Conservation (phyloP, 2,329 filamentous ascomycete species). For the Alternaria gaisen region DNA sequence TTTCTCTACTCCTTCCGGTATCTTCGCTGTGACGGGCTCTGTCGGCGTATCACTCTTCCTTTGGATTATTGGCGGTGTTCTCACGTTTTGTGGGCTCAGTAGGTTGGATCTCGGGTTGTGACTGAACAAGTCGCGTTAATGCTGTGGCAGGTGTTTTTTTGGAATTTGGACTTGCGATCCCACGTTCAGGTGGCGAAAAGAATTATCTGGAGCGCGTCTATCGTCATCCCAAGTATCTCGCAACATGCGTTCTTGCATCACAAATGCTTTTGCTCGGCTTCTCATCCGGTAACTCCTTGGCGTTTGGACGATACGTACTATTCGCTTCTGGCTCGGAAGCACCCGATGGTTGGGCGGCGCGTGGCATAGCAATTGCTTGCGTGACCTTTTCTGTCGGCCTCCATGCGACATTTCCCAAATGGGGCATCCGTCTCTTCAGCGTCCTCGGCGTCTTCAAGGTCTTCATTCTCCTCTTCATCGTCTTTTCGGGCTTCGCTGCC, state of each 20-base stretch:
- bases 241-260: constrained; percentile 67
- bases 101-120: too few species aligned
- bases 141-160: constrained; percentile 59
- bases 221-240: constrained; percentile 65
- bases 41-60: constrained; percentile 64
- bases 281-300: constrained; percentile 66
- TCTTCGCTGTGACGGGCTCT: constrained; percentile 63
- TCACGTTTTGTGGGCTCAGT: constrained; percentile 65
- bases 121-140: too few species aligned
- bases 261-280: constrained; percentile 71
- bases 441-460: constrained; percentile 69
- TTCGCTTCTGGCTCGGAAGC: constrained; percentile 60
- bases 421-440: constrained; percentile 68
- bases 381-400: constrained; percentile 64
- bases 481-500: constrained; percentile 62
- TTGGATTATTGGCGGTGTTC: constrained; percentile 62
- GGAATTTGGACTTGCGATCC: constrained; percentile 70
- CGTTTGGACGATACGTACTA: constrained; percentile 67
- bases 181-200: constrained; percentile 70
- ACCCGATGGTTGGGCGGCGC: constrained; percentile 64
- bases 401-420: constrained; percentile 64
- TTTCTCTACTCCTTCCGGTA: constrained; percentile 66
- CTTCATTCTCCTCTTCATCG: constrained; percentile 66
- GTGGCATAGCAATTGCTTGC: constrained; percentile 59
- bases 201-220: constrained; percentile 73